Evolutionary conservation across 352 stramenopile genomes (phyloP).

Genomic region (Globisporangium cystogenes): DNA sequence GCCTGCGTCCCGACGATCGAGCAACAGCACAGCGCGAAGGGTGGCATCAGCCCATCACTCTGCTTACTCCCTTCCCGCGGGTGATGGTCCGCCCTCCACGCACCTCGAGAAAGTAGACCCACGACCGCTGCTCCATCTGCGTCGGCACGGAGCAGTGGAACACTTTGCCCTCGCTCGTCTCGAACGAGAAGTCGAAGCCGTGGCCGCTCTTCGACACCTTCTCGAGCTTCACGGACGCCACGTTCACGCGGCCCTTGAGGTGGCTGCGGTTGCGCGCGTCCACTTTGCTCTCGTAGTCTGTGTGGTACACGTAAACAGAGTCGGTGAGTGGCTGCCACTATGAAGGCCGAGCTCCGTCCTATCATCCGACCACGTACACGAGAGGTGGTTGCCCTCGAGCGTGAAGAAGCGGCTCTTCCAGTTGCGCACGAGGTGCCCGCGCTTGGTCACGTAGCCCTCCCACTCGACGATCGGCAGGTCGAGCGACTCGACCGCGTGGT

Average conservation of each 20-base stretch:
- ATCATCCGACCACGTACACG: constrained; percentile 31
- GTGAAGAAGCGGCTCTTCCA: constrained; percentile 89
- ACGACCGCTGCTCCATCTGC: constrained; percentile 74
- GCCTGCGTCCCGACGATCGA: constrained; percentile 18
- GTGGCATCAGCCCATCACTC: not conserved
- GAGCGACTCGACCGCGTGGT: constrained; percentile 68
- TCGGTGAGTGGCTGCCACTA: too few relatives aligned
- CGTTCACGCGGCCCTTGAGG: constrained; percentile 80
- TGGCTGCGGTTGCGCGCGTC: constrained; percentile 83
- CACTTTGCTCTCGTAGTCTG: constrained; percentile 87
- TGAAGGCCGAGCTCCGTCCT: too few relatives aligned
- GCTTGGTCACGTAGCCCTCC: constrained; percentile 90
- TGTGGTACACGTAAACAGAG: too few relatives aligned
- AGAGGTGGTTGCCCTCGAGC: constrained; percentile 80
- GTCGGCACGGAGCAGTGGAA: constrained; percentile 81
- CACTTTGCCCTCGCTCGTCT: constrained; percentile 78
- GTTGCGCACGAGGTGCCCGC: constrained; percentile 81
- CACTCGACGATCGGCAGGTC: constrained; percentile 85
- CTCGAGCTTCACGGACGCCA: constrained; percentile 68
- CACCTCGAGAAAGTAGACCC: constrained; percentile 84
- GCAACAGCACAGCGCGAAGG: too few relatives aligned
- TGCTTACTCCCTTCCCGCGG: not conserved
- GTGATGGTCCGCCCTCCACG: not conserved
- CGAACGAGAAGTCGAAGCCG: constrained; percentile 82
- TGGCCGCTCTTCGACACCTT: constrained; percentile 76